These are phyloP conservation scores for Centella asiatica DNA, from an alignment of 129 eudicot species.

Conservation along the genomic window DNA sequence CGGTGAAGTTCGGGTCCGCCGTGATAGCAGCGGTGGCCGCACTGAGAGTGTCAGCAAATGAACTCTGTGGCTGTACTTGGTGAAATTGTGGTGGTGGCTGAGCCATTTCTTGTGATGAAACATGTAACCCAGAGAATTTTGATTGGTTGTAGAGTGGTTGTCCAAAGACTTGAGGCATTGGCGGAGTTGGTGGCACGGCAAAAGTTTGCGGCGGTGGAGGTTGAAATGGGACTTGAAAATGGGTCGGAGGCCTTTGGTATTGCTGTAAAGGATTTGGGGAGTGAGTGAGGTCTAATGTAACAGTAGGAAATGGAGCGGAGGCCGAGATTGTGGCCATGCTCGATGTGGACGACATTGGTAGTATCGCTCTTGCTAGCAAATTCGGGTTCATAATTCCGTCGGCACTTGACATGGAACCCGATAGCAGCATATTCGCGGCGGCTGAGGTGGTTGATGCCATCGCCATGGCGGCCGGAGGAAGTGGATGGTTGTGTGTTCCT, in stretches of 20 bases:
- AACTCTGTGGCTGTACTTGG: constrained; percentile 27
- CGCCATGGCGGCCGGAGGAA: constrained; percentile 85
- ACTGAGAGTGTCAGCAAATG: constrained; percentile 45
- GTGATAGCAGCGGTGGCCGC: constrained; percentile 82
- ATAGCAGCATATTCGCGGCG: constrained; percentile 85
- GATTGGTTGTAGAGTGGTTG: constrained; percentile 46
- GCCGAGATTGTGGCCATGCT: constrained; percentile 75
- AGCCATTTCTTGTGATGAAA: constrained; percentile 38
- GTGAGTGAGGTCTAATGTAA: constrained; percentile 86
- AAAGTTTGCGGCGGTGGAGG: constrained; percentile 23
- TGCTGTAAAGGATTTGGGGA: constrained; percentile 51
- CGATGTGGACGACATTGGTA: constrained; percentile 41
- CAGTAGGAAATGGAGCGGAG: constrained; percentile 85
- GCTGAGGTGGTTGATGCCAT: constrained; percentile 89
- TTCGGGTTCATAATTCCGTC: constrained; percentile 73
- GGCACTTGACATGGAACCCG: constrained; percentile 79
- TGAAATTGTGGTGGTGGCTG: constrained; percentile 24
- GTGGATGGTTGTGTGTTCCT: constrained; percentile 87
- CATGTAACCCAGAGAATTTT: constrained; percentile 53
- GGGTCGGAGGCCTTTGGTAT: constrained; percentile 28
- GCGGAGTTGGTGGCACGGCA: constrained; percentile 5
- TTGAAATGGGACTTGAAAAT: constrained; percentile 8
- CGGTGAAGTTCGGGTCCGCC: constrained; percentile 88
- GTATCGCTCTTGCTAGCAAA: constrained; percentile 55
- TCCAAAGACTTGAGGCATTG: constrained; percentile 24